phyloP scores from a whole-genome alignment of 768 basidiomycete species.

The Mycena capillaripes region DNA sequence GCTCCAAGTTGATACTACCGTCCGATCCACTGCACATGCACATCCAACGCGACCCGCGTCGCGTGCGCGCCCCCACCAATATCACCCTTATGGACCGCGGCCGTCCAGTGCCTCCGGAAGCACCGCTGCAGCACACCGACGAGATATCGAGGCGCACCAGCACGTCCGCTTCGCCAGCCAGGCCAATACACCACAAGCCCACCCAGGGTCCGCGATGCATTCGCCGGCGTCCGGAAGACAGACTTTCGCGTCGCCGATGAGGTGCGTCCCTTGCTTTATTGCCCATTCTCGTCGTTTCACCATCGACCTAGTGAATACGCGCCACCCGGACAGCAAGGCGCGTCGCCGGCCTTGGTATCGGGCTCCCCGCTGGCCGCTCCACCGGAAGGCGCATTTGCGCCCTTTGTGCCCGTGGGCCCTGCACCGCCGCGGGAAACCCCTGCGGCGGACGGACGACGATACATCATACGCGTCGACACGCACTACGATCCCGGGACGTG shows the following conservation, averaged over 20 bases:
- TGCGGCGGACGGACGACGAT: constrained; percentile 42
- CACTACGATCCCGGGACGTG: constrained; percentile 67
- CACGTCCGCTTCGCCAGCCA: constrained; percentile 41
- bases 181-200: constrained; percentile 30
- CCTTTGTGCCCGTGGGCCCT: background rate
- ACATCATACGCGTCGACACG: constrained; percentile 72
- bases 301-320: constrained; percentile 15
- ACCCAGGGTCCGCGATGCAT: constrained; percentile 35
- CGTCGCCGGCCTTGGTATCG: constrained; percentile 23
- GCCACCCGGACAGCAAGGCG: background rate
- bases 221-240: constrained; percentile 36
- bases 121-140: constrained; percentile 17
- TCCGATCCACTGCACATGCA: constrained; percentile 21
- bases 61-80: constrained; percentile 37
- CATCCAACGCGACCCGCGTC: constrained; percentile 35
- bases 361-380: constrained; percentile 19
- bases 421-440: constrained; percentile 9
- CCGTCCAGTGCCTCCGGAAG: constrained; percentile 20
- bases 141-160: constrained; percentile 25
- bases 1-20: constrained; percentile 41
- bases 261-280: constrained; percentile 20
- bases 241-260: constrained; percentile 41
- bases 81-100: constrained; percentile 32
- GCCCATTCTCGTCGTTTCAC: constrained; percentile 39
- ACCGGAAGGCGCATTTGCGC: constrained; percentile 15